Evolutionary conservation across 2,329 filamentous ascomycete species (phyloP).

Genomic region (Coniella lustricola): DNA sequence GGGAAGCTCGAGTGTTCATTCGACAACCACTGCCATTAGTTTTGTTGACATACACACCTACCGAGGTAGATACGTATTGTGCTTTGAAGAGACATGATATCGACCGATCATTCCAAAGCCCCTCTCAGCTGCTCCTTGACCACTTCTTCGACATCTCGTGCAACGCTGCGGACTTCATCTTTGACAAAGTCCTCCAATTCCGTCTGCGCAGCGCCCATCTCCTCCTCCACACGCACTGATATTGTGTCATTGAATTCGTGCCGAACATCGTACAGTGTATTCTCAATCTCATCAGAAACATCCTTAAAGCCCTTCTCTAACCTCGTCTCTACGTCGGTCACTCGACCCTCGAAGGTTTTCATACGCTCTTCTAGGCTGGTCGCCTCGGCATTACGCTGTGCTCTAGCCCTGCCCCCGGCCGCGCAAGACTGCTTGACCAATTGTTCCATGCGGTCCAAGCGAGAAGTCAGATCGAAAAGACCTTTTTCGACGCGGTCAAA

Average conservation of each 20-base stretch:
- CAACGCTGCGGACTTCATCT: slow-evolving; percentile 11
- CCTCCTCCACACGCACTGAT: slow-evolving; percentile 10
- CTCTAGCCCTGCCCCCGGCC: not conserved
- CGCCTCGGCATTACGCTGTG: not conserved
- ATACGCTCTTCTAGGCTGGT: slow-evolving; percentile 6
- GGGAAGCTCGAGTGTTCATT: too few species aligned
- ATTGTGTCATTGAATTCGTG: slow-evolving; percentile 10
- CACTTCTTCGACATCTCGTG: slow-evolving; percentile 12
- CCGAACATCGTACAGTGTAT: slow-evolving; percentile 8
- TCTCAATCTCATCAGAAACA: slow-evolving; percentile 5
- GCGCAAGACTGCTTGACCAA: not conserved
- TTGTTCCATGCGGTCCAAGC: slow-evolving; percentile 8
- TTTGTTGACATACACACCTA: too few species aligned
- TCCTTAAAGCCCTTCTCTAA: slow-evolving; percentile 9
- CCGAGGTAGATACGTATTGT: too few species aligned
- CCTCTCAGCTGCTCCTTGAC: slow-evolving; percentile 9
- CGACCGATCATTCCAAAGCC: slow-evolving; percentile 3
- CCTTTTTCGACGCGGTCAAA: slow-evolving; percentile 11
- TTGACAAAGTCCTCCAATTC: slow-evolving; percentile 13
- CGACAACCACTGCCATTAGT: too few species aligned
- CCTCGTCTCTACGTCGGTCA: slow-evolving; percentile 5
- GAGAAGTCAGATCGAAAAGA: slow-evolving; percentile 1
- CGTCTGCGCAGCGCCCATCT: slow-evolving; percentile 13
- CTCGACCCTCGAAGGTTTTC: slow-evolving; percentile 6
- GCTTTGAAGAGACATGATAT: too few species aligned